phyloP scores from a whole-genome alignment of 345 rosid genomes.

The Eucalyptus erythrocorys region DNA sequence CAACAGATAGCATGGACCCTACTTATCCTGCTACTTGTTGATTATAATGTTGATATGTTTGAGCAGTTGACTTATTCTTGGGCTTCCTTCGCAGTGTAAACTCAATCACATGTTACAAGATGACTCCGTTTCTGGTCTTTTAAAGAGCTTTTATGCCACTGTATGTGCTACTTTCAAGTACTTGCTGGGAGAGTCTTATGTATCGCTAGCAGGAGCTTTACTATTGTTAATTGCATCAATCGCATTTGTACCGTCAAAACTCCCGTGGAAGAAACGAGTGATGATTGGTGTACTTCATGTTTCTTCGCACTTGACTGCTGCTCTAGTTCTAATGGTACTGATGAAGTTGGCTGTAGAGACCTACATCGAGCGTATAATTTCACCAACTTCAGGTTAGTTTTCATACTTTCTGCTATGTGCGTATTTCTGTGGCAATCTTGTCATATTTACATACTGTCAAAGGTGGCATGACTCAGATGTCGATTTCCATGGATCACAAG shows the following conservation, averaged over 20 bases:
- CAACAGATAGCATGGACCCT: too few species aligned
- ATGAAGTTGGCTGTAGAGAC: conserved; percentile 85
- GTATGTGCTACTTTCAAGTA: conserved; percentile 60
- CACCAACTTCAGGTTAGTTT: conserved; percentile 73
- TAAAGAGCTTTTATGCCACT: conserved; percentile 60
- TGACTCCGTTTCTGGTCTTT: conserved; percentile 79
- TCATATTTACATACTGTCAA: too few species aligned
- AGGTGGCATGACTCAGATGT: not conserved
- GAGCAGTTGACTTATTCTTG: not conserved
- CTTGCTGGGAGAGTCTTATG: conserved; percentile 65
- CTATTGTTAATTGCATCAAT: conserved; percentile 51
- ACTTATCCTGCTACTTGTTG: not conserved
- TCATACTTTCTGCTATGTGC: too few species aligned
- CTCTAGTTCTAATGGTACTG: conserved; percentile 83
- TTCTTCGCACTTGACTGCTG: conserved; percentile 81
- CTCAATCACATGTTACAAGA: conserved; percentile 75
- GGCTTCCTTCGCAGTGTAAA: conserved; percentile 55
- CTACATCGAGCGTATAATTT: conserved; percentile 73
- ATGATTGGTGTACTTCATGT: conserved; percentile 83
- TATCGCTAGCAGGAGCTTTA: conserved; percentile 64
- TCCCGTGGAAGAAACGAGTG: conserved; percentile 62
- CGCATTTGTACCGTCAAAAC: conserved; percentile 57
- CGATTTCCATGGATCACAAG: too few species aligned
- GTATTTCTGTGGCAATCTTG: not conserved
- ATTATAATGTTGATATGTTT: not conserved